Base-by-base conservation (phyloP, 2,329 filamentous ascomycete genomes). In the Sordariomycetes sp. region DNA sequence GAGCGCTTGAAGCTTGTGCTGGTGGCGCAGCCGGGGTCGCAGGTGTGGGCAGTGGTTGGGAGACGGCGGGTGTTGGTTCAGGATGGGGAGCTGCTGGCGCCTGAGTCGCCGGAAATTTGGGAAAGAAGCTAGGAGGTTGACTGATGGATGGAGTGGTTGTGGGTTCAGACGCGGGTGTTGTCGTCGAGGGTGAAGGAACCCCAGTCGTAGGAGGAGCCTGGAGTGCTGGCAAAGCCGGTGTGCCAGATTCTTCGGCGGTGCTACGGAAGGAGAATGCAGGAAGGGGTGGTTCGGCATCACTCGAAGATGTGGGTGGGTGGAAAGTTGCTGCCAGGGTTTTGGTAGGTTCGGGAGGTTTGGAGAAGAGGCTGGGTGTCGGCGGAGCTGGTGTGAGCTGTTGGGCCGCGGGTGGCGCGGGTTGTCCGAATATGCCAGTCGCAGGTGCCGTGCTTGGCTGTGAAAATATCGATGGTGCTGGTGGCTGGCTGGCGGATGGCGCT, bases 1-100 rank as follows among this genome's bases (percentile, higher is more conserved):
- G 51, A 59, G 61, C 39, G 54, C 57, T 53, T 50, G 45, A 3
- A 10, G n/a, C 10, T 13, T 50, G 45, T 12, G 22, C 45, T 10
- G 55, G 39, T 42, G 53, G 55, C 25, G 8, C 58, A 35, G 42
- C 34, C 17, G 58, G 55, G n/a, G 54, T 8, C 25, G 50, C 15
- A 57, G 58, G n/a, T 55, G 34, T 20, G 57, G 55, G 50, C 13
- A 52, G 25, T 24, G 56, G 56, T n/a, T 42, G 63, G 59, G 35
- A 59, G 24, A 32, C 61, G 34, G 15, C 58, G 48, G 59, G 56
- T 25, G 59, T 51, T 20, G 62, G 50, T 10, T 60, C 20, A 1
- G 62, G 42, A 57, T 62, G 57, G 20, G 62, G 58, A 13, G 63
- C 60, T 51, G 62, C 59, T 50, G 45, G 45, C 12, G 20, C 20